Evolutionary conservation across 352 stramenopile species (phyloP), one percentile per base, ranked within the genome.

Genomic region (Phytophthora foliorum): DNA sequence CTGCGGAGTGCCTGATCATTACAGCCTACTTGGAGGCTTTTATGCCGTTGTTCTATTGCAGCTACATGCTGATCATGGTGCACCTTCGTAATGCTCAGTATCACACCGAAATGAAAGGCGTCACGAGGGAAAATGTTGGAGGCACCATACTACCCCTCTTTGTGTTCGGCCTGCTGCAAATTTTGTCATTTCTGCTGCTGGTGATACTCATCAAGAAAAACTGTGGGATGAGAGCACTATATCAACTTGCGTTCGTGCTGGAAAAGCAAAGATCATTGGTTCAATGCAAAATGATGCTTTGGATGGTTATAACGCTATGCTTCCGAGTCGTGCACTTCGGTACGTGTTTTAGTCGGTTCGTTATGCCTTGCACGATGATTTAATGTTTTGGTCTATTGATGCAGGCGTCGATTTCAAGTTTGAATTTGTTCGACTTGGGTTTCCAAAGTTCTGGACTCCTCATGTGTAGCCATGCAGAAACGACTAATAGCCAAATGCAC

Each of bases 1-100:
- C 67, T 11, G 58, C 58, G 4, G 72, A 83, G 38, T 83, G 70
- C 49, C 52, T 75, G 25, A 32, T 70, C 8, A 68, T 83, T 4
- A 52, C 71, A 17, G 75, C 78, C n/a, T 83, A 78, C 39, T 29
- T 71, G 4, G 72, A 83, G 39, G 63, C 68, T 6, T 59, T 83
- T 24, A 72, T 83, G 56, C 68, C 75, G 0, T 25, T 76, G 2
- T 68, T 80, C 22, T 78, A 78, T 52, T 58, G 22, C n/a, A 67
- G 22, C 2, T 71, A 44, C 19, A 60, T 67, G 46, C 3, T 62
- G 4, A 29, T 59, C 8, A 67, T 80, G 67, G 29, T 67, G 2
- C 21, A 53, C 1, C 57, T 76, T 17, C 62, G 59, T 0, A 78
- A 72, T 45, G 52, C 42, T 1, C 8, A 57, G 8, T 64, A 57